Base-by-base conservation (phyloP, 106 monocot genomes). In the Dactylorhiza incarnata region DNA sequence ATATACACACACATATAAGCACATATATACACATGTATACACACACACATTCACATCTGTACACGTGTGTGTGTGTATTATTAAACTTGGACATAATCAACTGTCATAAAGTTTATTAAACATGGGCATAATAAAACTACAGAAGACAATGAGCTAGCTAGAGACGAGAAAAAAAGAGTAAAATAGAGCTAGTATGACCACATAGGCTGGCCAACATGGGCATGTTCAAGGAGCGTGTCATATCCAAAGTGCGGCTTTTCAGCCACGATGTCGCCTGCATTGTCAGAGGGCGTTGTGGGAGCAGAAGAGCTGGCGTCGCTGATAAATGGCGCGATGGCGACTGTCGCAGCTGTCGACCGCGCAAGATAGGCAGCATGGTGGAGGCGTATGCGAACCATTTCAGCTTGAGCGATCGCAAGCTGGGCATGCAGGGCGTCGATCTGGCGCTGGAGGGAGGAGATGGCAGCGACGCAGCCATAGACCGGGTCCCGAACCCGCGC, bases 381-480 rank as follows among this genome's bases (percentile, higher is more conserved):
- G 74, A 82, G 81, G 25, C 49, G 73, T 20, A 87, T 71, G 73
- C 78, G 83, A 22, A 87, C 75, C 75, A 81, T 81, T 72, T 87
- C 87, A 12, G 84, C 87, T 75, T 87, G 87, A 12, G 84, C 81
- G 6, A 84, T 13, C 48, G 87, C 87, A 44, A 87, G 50, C 68
- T 87, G 87, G 16, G 87, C 51, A 71, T 87, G 87, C 45, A 87
- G 87, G 13, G 26, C 16, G 51, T 87, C 81, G 24, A 87, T 75
- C 68, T 87, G 87, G 16, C 71, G 77, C 76, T 84, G 84, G 43
- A 84, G 84, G 65, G 87, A 80, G 5, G 87, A 84, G 81, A 84
- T 84, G 63, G 87, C 84, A 9, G 78, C 87, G 6, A 87, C 87
- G 45, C 87, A 87, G 12, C 87, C 87, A 49, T 87, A 87, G 52